phyloP scores from a whole-genome alignment of 441 rosid genomes.

The Biscutella laevigata region DNA sequence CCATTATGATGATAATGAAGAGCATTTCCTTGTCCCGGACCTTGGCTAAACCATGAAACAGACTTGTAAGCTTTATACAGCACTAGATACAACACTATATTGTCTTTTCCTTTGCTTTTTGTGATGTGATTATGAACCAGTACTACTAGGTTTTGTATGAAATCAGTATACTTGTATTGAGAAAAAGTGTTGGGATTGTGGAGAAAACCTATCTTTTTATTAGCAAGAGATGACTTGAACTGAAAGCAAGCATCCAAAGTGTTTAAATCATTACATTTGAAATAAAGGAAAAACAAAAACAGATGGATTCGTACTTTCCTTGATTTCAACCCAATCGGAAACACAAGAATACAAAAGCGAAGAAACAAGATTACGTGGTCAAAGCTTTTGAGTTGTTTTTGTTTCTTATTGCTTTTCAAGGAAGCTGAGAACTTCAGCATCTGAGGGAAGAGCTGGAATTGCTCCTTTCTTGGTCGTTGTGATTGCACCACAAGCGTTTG shows the following conservation, averaged over 20 bases:
- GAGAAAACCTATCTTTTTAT: slow-evolving; percentile 13
- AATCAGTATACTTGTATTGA: too few species aligned
- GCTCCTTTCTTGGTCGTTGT: slow-evolving; percentile 97
- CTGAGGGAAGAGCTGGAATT: slow-evolving; percentile 82
- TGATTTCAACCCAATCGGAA: not conserved
- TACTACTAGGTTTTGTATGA: too few species aligned
- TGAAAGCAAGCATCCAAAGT: too few species aligned
- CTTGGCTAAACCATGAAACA: slow-evolving; percentile 68
- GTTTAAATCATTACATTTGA: slow-evolving; percentile 17
- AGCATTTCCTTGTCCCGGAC: slow-evolving; percentile 77
- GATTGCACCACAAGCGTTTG: slow-evolving; percentile 94
- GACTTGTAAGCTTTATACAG: not conserved
- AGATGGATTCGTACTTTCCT: slow-evolving; percentile 10
- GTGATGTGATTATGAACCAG: too few species aligned
- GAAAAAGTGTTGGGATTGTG: too few species aligned
- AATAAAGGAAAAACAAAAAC: slow-evolving; percentile 13
- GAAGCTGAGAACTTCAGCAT: slow-evolving; percentile 40
- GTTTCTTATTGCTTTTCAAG: slow-evolving; percentile 38
- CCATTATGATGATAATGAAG: slow-evolving; percentile 44
- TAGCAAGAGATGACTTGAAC: slow-evolving; percentile 16
- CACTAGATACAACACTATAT: too few species aligned
- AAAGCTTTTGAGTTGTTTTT: slow-evolving; percentile 18
- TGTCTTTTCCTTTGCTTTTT: too few species aligned
- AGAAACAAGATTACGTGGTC: slow-evolving; percentile 5
- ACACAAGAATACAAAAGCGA: slow-evolving; percentile 15